Evolutionary conservation across 1,139 yeast species (phyloP).

Genomic region (Candida glucosophila): DNA sequence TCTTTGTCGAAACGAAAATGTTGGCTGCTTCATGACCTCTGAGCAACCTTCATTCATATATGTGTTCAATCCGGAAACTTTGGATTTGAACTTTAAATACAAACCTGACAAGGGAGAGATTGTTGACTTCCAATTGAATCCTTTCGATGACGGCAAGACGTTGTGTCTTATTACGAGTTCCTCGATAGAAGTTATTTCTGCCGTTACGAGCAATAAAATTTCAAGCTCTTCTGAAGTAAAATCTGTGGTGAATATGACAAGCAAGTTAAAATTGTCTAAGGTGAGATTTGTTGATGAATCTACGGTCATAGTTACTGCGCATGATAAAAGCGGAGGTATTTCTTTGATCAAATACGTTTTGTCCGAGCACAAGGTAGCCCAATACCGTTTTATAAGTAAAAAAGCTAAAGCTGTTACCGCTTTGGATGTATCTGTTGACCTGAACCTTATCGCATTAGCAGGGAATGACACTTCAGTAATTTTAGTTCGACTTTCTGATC

Average conservation of each 20-base stretch:
- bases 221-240: constrained; percentile 13
- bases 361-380: constrained; percentile 31
- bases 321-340: constrained; percentile 36
- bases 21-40: constrained; percentile 60
- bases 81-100: constrained; percentile 26
- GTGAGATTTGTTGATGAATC: constrained; percentile 49
- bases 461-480: constrained; percentile 69
- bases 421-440: constrained; percentile 40
- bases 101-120: constrained; percentile 15
- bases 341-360: constrained; percentile 37
- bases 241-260: too few relatives aligned
- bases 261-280: constrained; percentile 40
- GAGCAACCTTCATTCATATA: constrained; percentile 49
- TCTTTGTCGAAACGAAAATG: constrained; percentile 43
- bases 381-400: constrained; percentile 36
- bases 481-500: constrained; percentile 41
- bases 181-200: constrained; percentile 44
- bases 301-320: constrained; percentile 49
- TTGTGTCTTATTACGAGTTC: constrained; percentile 50
- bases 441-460: constrained; percentile 57
- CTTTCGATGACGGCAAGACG: constrained; percentile 38
- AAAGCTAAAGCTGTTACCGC: constrained; percentile 64
- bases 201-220: constrained; percentile 34
- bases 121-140: constrained; percentile 22
- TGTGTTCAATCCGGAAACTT: constrained; percentile 47